Evolutionary conservation across 257 asterid species (phyloP).

Genomic region (Solanum pinnatisectum): DNA sequence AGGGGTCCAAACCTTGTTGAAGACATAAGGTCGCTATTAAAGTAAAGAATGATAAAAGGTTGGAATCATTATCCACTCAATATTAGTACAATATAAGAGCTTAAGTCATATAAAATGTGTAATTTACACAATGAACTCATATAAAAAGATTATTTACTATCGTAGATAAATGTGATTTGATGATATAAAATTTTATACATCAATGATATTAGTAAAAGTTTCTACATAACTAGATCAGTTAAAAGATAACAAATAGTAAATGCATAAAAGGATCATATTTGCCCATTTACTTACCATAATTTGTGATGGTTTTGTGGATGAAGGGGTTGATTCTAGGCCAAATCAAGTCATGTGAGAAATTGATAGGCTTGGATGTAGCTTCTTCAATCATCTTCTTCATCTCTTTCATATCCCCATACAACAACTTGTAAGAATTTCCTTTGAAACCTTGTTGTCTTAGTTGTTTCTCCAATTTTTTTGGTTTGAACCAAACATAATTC

Average conservation of each 20-base stretch:
- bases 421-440: constrained; percentile 15
- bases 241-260: background rate
- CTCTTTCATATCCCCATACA: constrained; percentile 20
- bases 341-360: constrained; percentile 4
- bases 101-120: background rate
- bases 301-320: constrained; percentile 5
- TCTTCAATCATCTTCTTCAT: background rate
- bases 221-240: too few species aligned
- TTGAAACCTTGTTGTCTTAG: constrained; percentile 14
- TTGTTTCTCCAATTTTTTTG: constrained; percentile 17
- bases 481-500: constrained; percentile 21
- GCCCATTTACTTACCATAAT: constrained; percentile 4
- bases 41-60: background rate
- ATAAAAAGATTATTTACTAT: too few species aligned
- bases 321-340: constrained; percentile 12
- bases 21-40: background rate
- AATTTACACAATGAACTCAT: background rate
- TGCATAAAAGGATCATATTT: background rate
- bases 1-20: background rate
- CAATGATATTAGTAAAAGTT: too few species aligned
- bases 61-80: background rate
- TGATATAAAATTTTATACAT: background rate
- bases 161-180: background rate
- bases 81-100: background rate
- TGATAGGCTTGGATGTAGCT: constrained; percentile 14